Evolutionary conservation across 2,329 filamentous ascomycete genomes (phyloP), one percentile per base, ranked within the genome.

Genomic region (Stenocarpella maydis): DNA sequence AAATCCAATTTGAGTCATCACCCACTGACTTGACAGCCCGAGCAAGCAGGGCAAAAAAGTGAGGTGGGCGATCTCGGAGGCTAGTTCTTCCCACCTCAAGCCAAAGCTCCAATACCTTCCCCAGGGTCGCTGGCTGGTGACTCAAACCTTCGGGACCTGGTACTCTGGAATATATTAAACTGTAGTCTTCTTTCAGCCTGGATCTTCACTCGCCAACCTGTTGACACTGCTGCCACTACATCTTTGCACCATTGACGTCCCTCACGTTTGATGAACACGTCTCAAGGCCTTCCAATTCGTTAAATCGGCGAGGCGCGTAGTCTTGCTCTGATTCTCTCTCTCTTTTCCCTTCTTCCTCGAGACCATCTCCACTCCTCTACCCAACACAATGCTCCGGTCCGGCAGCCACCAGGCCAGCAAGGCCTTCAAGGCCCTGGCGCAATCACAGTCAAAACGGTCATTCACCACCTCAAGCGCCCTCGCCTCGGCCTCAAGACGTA

Each of bases 331-430:
- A 64, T 63, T 45, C 9, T 60, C 63, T 68, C 26, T 24, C 31
- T 60, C 64, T 15, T 58, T 39, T 53, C 55, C 68, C 24, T n/a
- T 28, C 52, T 68, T 55, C 49, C 47, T 61, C 52, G n/a, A 49
- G 68, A 47, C 58, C 65, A 68, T 71, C 71, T 43, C 53, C 63
- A 53, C 21, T 53, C 63, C 5, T 45, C 65, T 7, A 45, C 12
- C 39, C 7, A 5, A 41, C 77, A 75, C 26, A 73, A 87, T 87
- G 85, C 82, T 87, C 74, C 84, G 84, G 75, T 76, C 76, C 67
- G 71, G 71, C 26, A 81, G 77, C 74, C 81, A 83, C 75, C 82
- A 83, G 75, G 81, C 84, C 71, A 76, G 78, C 75, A 81, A 79
- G 78, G 85, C 84, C 81, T 73, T 85, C 72, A 82, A 78, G 77